Conservation (phyloP, 352 stramenopile genomes). For the Lagenidium sp. region DNA sequence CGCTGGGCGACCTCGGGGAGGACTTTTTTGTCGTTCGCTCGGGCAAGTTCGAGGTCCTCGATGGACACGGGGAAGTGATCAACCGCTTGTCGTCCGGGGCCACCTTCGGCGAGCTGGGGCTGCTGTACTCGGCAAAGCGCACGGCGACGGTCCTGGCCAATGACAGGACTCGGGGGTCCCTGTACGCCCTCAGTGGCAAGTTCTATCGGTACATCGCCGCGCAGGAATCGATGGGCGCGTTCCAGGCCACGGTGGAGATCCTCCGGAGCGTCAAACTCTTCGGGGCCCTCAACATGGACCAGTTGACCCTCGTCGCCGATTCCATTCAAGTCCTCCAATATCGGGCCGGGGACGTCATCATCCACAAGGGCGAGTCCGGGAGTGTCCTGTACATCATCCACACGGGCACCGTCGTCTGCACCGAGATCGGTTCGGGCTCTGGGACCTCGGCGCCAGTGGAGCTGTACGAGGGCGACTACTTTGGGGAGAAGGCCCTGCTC, state of each 20-base stretch:
- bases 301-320: constrained; percentile 30
- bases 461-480: constrained; percentile 76
- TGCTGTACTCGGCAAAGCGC: constrained; percentile 46
- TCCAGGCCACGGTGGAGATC: constrained; percentile 32
- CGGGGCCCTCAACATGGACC: constrained; percentile 25
- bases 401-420: constrained; percentile 42
- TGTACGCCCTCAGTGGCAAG: constrained; percentile 35
- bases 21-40: constrained; percentile 66
- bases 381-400: constrained; percentile 82
- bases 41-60: constrained; percentile 39
- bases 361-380: constrained; percentile 64
- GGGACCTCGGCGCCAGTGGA: constrained; percentile 22
- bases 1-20: constrained; percentile 70
- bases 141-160: constrained; percentile 34
- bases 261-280: constrained; percentile 36
- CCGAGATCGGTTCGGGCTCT: constrained; percentile 40
- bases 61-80: constrained; percentile 26
- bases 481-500: constrained; percentile 88
- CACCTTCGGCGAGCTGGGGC: constrained; percentile 44
- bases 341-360: constrained; percentile 49
- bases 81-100: constrained; percentile 24
- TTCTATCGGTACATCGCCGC: constrained; percentile 43
- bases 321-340: constrained; percentile 39
- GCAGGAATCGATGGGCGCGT: constrained; percentile 29
- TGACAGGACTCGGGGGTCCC: constrained; percentile 18